Evolutionary conservation across 2,329 filamentous ascomycete species (phyloP), one percentile per base, ranked within the genome.

Genomic region (Botrytis pseudocinerea): DNA sequence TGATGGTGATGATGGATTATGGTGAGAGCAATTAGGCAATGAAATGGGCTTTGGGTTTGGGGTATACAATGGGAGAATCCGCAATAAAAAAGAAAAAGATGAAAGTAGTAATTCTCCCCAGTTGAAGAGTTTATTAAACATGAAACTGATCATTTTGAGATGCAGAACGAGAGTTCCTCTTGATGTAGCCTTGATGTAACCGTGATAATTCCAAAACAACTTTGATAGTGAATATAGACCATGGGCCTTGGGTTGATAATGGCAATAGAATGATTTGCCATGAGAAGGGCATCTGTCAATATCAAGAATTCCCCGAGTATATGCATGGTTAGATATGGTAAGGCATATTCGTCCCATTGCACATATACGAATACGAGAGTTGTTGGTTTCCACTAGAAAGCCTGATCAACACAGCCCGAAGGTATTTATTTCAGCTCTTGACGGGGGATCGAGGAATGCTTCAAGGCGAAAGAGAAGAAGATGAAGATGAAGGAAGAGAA

Each of bases 361-460:
- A 22, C 25, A 42, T 12, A 64, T 64, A 46, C 62, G 62, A 64
- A 64, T 64, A 64, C 62, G 62, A 46, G n/a, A 44, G 40, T 14
- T 64, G 62, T 64, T 64, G n/a, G 40, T 64, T 64, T 64, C 40
- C 62, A 64, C 40, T 64, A 22, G 62, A 64, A 64, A 64, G 40
- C 40, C 40, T 46, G 28, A 64, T 28, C 40, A 64, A 46, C 28
- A 57, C 18, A 64, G 40, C 38, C 62, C 35, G 40, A 16, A 5
- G n/a, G 42, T 63, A 10, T 22, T 28, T 44, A 20, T 22, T 44
- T 46, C n/a, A 32, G 42, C 4, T 18, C n/a, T 28, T 28, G 40
- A 64, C 22, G 40, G 42, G 42, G 35, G 10, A 46, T 64, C 2
- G 20, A 16, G 22, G 25, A 63, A n/a, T 16, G 20, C n/a, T 64